phyloP scores from a whole-genome alignment of 2,329 filamentous ascomycete genomes.

The Harringtonia aguacate region DNA sequence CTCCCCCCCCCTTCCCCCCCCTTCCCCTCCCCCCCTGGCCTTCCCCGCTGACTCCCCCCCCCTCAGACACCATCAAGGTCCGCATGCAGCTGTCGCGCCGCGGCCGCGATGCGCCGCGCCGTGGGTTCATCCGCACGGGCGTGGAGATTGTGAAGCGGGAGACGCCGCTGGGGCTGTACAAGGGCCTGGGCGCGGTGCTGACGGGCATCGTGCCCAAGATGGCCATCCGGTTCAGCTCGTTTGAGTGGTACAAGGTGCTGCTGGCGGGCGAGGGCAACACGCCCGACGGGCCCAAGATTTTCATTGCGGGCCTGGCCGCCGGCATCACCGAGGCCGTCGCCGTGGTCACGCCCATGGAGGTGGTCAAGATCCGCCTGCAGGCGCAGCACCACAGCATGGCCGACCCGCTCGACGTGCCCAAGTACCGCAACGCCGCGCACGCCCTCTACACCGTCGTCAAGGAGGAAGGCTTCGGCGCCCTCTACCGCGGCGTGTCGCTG shows the following conservation, averaged over 20 bases:
- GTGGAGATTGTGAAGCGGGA: conserved; percentile 79
- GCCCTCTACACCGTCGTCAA: conserved; percentile 76
- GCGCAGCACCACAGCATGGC: conserved; percentile 97
- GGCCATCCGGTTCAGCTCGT: conserved; percentile 97
- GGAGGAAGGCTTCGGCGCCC: conserved; percentile 78
- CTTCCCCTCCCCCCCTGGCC: background rate
- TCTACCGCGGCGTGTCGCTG: conserved; percentile 89
- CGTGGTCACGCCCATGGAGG: conserved; percentile 97
- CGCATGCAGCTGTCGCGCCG: conserved; percentile 96
- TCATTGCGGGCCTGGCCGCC: conserved; percentile 68
- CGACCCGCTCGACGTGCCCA: conserved; percentile 89
- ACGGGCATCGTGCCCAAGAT: conserved; percentile 98
- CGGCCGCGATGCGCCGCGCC: conserved; percentile 71
- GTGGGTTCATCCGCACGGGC: conserved; percentile 82
- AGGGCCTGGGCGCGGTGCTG: conserved; percentile 91
- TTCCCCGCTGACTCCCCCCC: no score
- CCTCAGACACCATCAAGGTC: conserved; percentile 96
- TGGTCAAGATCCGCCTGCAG: conserved; percentile 96
- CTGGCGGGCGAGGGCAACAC: conserved; percentile 55
- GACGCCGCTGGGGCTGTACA: conserved; percentile 89
- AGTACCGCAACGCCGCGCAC: conserved; percentile 90
- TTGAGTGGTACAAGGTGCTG: conserved; percentile 86
- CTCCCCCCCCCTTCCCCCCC: conserved; percentile 3
- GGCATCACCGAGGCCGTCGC: conserved; percentile 94
- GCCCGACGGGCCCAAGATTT: conserved; percentile 60